Evolutionary conservation across 2,329 filamentous ascomycete species (phyloP), one percentile per base, ranked within the genome.

Genomic region (Trichoderma sp.): DNA sequence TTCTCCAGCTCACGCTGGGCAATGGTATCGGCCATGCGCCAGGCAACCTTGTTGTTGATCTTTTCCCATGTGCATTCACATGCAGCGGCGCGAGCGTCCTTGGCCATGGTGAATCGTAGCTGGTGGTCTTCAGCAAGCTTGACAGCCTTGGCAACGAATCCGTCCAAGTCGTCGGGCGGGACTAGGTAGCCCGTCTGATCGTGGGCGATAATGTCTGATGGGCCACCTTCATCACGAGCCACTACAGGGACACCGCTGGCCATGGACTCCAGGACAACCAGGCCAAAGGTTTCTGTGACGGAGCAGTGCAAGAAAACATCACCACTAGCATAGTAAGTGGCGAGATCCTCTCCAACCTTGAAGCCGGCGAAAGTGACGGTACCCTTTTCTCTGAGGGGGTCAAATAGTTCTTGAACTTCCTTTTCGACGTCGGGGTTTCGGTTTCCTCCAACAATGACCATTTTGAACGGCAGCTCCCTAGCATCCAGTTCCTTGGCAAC

Each of bases 291-390:
- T 82, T 94, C 92, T 0, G 92, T 93, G 75, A 93, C 85, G 27
- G 91, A 93, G 83, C 91, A 93, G 83, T 94, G 92, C 16, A 94
- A 83, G 80, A 94, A 93, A n/a, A 94, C 78, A 80, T 94, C 92
- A 0, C 89, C 91, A 4, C 89, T 90, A 2, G 92, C 91, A 78
- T 93, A 94, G 11, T 90, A 89, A n/a, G 86, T 85, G n/a, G 91
- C 91, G 9, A 94, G 86, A 3, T 87, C 86, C 67, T 87, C 87
- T 12, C 92, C 91, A 0, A 89, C 87, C 78, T 90, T 86, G 83
- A 93, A 91, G 0, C 92, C 92, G 0, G 91, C 89, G 81, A 94
- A 94, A n/a, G 90, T 79, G 50, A 93, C 91, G 68, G 88, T 89
- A 38, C 89, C 87, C 64, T 85, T 83, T 5, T 82, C 81, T 12